Evolutionary conservation across 345 rosid species (phyloP), one percentile per base, ranked within the genome.

Genomic region (Arabis hirsuta): DNA sequence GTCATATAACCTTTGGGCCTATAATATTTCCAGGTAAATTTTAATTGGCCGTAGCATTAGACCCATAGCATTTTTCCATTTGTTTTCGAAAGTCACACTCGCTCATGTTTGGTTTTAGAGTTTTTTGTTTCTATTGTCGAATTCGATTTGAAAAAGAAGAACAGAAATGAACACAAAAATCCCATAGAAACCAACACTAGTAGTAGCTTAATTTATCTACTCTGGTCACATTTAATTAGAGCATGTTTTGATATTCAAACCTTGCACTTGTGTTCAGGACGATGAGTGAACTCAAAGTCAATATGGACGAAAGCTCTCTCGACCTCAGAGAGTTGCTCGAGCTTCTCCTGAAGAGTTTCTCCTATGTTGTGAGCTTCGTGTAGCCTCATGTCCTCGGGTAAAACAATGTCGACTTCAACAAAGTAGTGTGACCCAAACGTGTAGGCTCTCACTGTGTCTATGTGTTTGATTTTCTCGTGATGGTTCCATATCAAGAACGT

Each of bases 231-330:
- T 7, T 22, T 57, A 56, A 20, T 19, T 26, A 24, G 55, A 70
- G 26, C 3, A 16, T 58, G 4, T 2, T 26, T 12, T 26, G 7
- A 38, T 55, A 55, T 10, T 59, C 22, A 74, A 47, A 72, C 79
- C 69, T 78, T 82, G 77, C 52, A 62, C 55, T 87, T 87, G 79
- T 91, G 97, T 51, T 91, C 96, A 22, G 96, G 97, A 39, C 81
- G 65, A 26, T 91, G 97, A 47, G 91, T 82, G 32, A 77, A 88
- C 87, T 89, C 97, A 62, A 91, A 88, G 77, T 89, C 97, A 7
- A 89, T 87, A 63, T 88, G 96, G 34, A 91, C 97, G 22, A 91
- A 91, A 51, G 96, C 97, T 62, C 96, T 79, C 73, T 87, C 97
- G 3, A 91, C 90, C 68, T 89, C 85, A n/a, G 93, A 84, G 42